Conservation (phyloP, 1,284 basidiomycete species). For the Tilletia indica region DNA sequence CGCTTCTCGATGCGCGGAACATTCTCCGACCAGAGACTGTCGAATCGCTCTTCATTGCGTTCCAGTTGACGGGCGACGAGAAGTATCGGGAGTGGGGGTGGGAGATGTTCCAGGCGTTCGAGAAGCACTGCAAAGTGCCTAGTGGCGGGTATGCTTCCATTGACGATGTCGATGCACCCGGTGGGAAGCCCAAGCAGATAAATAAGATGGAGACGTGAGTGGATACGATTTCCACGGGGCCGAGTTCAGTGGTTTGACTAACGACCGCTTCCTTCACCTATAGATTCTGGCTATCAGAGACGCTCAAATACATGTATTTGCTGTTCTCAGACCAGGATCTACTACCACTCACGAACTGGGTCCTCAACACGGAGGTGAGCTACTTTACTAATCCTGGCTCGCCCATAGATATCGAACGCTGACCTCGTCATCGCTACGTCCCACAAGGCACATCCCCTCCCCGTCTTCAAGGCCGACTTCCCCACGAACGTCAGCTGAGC, state of each 20-base stretch:
- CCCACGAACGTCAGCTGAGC: slow-evolving; percentile 28
- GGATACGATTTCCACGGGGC: neutral
- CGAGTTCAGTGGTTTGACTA: neutral
- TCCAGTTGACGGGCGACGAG: slow-evolving; percentile 76
- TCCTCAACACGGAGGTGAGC: slow-evolving; percentile 71
- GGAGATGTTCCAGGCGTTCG: slow-evolving; percentile 85
- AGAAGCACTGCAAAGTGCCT: slow-evolving; percentile 71
- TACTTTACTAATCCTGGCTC: neutral
- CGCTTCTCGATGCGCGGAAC: slow-evolving; percentile 78
- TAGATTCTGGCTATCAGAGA: slow-evolving; percentile 68
- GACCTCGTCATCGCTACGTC: neutral
- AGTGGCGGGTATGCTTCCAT: slow-evolving; percentile 59
- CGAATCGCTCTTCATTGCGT: slow-evolving; percentile 85
- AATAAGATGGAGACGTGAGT: slow-evolving; percentile 91
- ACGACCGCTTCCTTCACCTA: neutral
- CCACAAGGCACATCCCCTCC: slow-evolving; percentile 46
- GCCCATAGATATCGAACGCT: neutral
- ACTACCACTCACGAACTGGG: slow-evolving; percentile 70
- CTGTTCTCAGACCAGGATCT: slow-evolving; percentile 73
- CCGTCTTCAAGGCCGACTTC: slow-evolving; percentile 45
- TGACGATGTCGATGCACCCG: slow-evolving; percentile 66
- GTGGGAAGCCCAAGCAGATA: slow-evolving; percentile 64
- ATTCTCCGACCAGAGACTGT: slow-evolving; percentile 87
- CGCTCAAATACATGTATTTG: slow-evolving; percentile 89
- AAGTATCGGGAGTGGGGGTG: slow-evolving; percentile 82